These are phyloP conservation scores for Aspergillus candidus DNA, from an alignment of 2,329 filamentous ascomycete species.

Conservation along the genomic window DNA sequence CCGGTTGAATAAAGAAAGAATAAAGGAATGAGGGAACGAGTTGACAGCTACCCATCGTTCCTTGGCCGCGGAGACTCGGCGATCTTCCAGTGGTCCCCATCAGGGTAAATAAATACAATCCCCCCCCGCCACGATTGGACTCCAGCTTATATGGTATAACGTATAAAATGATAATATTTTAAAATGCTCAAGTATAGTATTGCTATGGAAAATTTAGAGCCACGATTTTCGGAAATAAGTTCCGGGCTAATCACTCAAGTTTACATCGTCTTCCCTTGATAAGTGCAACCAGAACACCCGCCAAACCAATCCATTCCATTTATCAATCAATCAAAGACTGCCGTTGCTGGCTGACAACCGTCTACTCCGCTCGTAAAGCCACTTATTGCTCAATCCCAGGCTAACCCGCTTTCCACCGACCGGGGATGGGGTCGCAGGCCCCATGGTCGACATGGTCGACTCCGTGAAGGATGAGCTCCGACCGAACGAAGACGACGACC, in stretches of 20 bases:
- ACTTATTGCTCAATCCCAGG: conserved; percentile 82
- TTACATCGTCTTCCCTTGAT: conserved; percentile 6
- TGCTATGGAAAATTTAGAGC: no score
- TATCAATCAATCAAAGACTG: conserved; percentile 19
- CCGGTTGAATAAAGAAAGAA: not conserved
- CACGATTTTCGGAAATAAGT: not conserved
- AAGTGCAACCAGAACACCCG: no score
- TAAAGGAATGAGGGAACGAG: not conserved
- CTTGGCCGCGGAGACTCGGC: conserved; percentile 8
- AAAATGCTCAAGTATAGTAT: no score
- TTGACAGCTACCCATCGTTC: no score
- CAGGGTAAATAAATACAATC: not conserved
- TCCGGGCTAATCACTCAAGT: conserved; percentile 2
- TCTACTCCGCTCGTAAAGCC: conserved; percentile 78
- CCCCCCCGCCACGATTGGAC: not conserved
- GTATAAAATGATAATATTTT: no score
- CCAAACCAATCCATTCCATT: no score
- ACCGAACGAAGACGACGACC: conserved; percentile 43
- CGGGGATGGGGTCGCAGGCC: conserved; percentile 64
- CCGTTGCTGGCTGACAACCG: conserved; percentile 35
- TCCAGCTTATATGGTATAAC: no score
- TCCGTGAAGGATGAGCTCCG: conserved; percentile 31
- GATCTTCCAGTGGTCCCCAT: not conserved
- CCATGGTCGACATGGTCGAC: conserved; percentile 24
- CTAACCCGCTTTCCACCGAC: conserved; percentile 60